Evolutionary conservation across 1,284 basidiomycete genomes (phyloP).

Genomic region (Cryptococcus sp.): DNA sequence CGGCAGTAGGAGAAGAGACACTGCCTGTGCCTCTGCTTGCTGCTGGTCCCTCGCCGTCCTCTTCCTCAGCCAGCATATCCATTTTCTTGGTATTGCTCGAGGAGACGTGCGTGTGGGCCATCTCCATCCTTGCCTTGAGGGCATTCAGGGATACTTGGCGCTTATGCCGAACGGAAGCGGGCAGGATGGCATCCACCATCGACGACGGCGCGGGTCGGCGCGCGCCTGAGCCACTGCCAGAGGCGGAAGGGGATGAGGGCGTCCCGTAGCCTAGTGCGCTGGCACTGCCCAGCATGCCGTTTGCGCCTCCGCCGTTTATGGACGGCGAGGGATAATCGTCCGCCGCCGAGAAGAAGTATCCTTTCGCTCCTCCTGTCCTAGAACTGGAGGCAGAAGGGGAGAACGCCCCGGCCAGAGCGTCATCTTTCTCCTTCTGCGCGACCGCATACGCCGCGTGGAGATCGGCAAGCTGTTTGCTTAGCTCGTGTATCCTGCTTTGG

Average conservation of each 20-base stretch:
- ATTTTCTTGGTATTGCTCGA: conserved; percentile 4
- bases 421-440: conserved; percentile 21
- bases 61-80: conserved; percentile 18
- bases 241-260: neutral
- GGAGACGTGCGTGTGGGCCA: conserved; percentile 47
- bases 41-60: conserved; percentile 6
- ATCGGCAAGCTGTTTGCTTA: conserved; percentile 64
- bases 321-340: conserved; percentile 20
- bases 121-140: conserved; percentile 82
- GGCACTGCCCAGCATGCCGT: neutral
- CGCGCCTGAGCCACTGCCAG: conserved; percentile 1
- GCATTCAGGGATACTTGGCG: conserved; percentile 80
- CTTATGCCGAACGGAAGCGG: conserved; percentile 76
- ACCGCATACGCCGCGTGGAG: conserved; percentile 26
- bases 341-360: conserved; percentile 20
- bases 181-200: conserved; percentile 64
- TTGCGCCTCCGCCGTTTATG: neutral
- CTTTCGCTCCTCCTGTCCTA: conserved; percentile 5
- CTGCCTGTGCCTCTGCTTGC: neutral
- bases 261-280: conserved; percentile 2
- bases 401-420: conserved; percentile 12
- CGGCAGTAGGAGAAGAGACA: neutral
- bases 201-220: neutral
- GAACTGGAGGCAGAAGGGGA: conserved; percentile 7
- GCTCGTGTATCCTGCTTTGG: conserved; percentile 65